phyloP scores from a whole-genome alignment of 2,329 filamentous ascomycete genomes.

The Aspergillus tubingensis region DNA sequence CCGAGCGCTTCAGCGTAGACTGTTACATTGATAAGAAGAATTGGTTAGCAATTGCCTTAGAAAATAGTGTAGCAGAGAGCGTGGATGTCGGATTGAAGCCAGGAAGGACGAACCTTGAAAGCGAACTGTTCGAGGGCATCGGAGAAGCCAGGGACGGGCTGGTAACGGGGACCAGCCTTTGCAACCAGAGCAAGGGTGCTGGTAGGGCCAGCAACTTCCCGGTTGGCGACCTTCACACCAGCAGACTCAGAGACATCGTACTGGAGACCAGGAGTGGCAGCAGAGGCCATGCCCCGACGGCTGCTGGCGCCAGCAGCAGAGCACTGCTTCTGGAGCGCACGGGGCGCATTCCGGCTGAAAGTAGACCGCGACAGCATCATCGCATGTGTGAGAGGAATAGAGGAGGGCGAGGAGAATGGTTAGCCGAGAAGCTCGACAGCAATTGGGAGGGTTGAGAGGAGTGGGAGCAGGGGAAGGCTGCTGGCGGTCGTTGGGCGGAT shows the following conservation, averaged over 20 bases:
- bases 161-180: conserved; percentile 91
- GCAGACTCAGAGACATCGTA: conserved; percentile 85
- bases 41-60: conserved; percentile 15
- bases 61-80: not conserved
- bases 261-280: conserved; percentile 73
- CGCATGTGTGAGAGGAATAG: conserved; percentile 58
- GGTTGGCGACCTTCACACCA: conserved; percentile 89
- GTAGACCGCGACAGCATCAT: conserved; percentile 70
- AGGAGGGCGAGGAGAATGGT: conserved; percentile 36
- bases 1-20: conserved; percentile 80
- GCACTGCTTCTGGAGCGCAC: conserved; percentile 61
- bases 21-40: conserved; percentile 57
- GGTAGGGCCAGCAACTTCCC: conserved; percentile 84
- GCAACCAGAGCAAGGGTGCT: conserved; percentile 88
- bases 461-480: conserved; percentile 30
- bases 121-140: conserved; percentile 92
- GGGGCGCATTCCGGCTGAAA: conserved; percentile 64
- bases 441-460: conserved; percentile 36
- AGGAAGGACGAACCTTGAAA: conserved; percentile 73
- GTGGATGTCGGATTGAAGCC: conserved; percentile 23
- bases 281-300: conserved; percentile 64
- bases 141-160: conserved; percentile 84
- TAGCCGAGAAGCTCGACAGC: conserved; percentile 42
- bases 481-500: conserved; percentile 32
- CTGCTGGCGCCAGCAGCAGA: conserved; percentile 55